Conservation (phyloP, 2,329 filamentous ascomycete genomes). For the Alternaria metachromatica region DNA sequence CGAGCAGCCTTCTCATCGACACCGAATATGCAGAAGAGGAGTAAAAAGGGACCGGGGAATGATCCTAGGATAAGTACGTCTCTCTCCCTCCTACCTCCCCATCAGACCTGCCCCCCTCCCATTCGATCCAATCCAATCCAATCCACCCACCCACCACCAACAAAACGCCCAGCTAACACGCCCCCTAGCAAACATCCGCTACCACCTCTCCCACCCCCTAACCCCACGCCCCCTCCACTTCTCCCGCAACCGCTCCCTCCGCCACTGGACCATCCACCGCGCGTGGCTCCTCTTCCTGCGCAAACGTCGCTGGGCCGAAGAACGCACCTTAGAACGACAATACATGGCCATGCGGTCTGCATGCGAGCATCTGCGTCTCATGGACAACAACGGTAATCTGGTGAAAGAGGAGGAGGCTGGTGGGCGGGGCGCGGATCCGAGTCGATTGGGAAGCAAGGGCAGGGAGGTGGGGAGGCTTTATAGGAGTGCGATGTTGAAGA, state of each 20-base stretch:
- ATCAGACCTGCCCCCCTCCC: neutral
- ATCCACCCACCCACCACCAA: neutral
- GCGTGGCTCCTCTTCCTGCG: slow-evolving; percentile 85
- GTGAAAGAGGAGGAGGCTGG: slow-evolving; percentile 58
- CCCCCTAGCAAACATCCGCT: slow-evolving; percentile 62
- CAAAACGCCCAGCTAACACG: neutral
- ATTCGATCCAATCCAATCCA: neutral
- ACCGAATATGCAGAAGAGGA: slow-evolving; percentile 33
- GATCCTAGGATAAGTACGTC: slow-evolving; percentile 46
- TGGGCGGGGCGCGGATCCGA: slow-evolving; percentile 58
- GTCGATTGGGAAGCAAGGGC: slow-evolving; percentile 33
- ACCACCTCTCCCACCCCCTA: slow-evolving; percentile 71
- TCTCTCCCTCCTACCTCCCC: neutral
- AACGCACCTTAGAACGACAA: slow-evolving; percentile 76
- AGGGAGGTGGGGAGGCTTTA: slow-evolving; percentile 76
- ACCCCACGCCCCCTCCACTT: slow-evolving; percentile 83
- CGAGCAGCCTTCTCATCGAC: slow-evolving; percentile 41
- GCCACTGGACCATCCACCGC: slow-evolving; percentile 99
- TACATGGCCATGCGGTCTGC: slow-evolving; percentile 84
- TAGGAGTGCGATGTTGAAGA: slow-evolving; percentile 88
- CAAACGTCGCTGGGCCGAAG: slow-evolving; percentile 67
- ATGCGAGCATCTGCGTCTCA: slow-evolving; percentile 78
- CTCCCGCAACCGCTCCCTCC: slow-evolving; percentile 82
- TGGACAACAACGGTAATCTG: slow-evolving; percentile 52
- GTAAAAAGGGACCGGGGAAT: slow-evolving; percentile 26